phyloP scores from a whole-genome alignment of 164 flowering plant genomes.

The Kingdonia uniflora region DNA sequence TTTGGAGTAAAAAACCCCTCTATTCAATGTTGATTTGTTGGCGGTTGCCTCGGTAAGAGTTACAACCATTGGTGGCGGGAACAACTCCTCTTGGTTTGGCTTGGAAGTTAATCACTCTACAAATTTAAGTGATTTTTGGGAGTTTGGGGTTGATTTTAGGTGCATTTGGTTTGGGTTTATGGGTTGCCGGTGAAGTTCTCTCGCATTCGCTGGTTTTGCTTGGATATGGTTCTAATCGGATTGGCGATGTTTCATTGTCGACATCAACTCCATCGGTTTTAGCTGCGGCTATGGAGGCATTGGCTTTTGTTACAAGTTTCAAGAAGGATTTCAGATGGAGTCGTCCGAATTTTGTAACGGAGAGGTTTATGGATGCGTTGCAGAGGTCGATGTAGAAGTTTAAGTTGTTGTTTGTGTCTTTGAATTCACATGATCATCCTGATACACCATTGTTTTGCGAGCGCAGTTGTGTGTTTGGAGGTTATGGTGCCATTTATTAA shows the following conservation, averaged over 20 bases:
- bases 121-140: constrained; percentile 66
- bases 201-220: constrained; percentile 69
- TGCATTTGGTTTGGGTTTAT: constrained; percentile 77
- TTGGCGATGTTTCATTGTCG: too few relatives aligned
- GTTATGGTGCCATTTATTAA: too few relatives aligned
- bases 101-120: constrained; percentile 75
- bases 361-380: constrained; percentile 87
- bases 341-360: constrained; percentile 59
- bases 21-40: too few relatives aligned
- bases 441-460: constrained; percentile 73
- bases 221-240: too few relatives aligned
- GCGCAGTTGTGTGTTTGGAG: constrained; percentile 60
- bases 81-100: too few relatives aligned
- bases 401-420: constrained; percentile 78
- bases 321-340: constrained; percentile 49
- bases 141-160: constrained; percentile 81
- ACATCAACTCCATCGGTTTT: constrained; percentile 37
- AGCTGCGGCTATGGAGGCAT: constrained; percentile 42
- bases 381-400: constrained; percentile 62
- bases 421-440: constrained; percentile 95
- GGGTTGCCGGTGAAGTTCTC: constrained; percentile 81
- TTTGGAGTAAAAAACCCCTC: too few relatives aligned
- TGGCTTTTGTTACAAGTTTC: too few relatives aligned
- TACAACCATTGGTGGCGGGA: too few relatives aligned
- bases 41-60: too few relatives aligned